Base-by-base conservation (phyloP, 345 rosid genomes). In the Toxicodendron radicans region DNA sequence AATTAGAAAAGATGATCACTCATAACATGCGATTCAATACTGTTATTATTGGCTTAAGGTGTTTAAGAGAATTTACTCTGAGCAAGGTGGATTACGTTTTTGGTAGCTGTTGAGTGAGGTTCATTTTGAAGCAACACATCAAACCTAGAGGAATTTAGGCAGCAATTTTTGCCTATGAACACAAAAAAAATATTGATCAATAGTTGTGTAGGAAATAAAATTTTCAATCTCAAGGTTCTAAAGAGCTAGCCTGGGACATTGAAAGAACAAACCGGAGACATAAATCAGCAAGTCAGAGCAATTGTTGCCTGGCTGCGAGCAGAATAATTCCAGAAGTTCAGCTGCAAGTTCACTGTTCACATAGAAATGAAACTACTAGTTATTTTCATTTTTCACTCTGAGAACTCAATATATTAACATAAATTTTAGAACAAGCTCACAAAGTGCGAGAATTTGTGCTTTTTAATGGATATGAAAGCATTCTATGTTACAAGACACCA, bases 61-160 rank as follows among this genome's bases (percentile, higher is more conserved):
- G 21, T 56, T 35, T 21, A 41, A 43, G 65, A 71, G 14, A n/a
- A 59, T 88, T 65, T 77, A 84, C 91, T 86, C 77, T 90, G 94
- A 75, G 90, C 71, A 0, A 87, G 35, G 76, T 87, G 94, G 78
- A 90, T 69, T 85, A 90, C 74, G 83, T 90, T 90, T 79, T 86
- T 87, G 4, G 79, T 85, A 3, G 84, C 48, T 1, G 90, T 79
- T 46, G 91, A 51, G 68, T 86, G 91, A 54, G 88, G 91, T 45
- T 83, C 89, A 59, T 86, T 82, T 35, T 85, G 74, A 12, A 87
- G 83, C 62, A 85, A 83, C 11, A 63, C 41, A 10, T 76, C 58
- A 20, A 79, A 64, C 12, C 73, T 58, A 46, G 79, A 79, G 51
- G 87, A 66, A 68, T 86, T 82, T 70, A 87, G 64, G 81, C 92